A percentile compares a stretch with the other conserved stretches of the same genome.
These are phyloP conservation scores for Tuber brumale DNA, from an alignment of 495 filamentous ascomycete genomes.

Conservation along the genomic window DNA sequence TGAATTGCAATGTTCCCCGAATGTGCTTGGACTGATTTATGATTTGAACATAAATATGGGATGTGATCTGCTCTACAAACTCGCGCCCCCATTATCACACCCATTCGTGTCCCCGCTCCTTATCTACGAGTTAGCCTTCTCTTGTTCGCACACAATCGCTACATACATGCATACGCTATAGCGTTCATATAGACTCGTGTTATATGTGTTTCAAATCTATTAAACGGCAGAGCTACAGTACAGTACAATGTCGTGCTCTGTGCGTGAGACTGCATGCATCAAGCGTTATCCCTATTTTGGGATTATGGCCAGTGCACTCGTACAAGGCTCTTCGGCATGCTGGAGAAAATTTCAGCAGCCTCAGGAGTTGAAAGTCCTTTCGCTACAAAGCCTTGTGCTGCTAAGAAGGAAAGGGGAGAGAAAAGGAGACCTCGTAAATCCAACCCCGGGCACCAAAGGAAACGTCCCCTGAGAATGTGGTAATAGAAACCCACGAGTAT, in stretches of 20 bases:
- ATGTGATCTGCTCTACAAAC: background rate
- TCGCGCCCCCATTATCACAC: background rate
- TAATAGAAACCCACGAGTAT: background rate
- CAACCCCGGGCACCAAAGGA: background rate
- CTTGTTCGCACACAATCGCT: background rate
- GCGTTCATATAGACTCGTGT: background rate
- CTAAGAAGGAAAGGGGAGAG: background rate
- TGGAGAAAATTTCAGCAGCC: background rate
- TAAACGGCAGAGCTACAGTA: background rate
- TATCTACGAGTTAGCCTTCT: background rate
- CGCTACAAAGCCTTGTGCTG: background rate
- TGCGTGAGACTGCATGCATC: background rate
- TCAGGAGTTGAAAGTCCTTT: background rate
- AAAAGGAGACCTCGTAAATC: background rate
- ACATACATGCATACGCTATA: background rate
- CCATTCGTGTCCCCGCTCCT: background rate
- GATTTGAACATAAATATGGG: background rate
- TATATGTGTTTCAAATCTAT: background rate
- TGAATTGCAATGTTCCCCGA: background rate
- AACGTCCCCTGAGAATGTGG: background rate
- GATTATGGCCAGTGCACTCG: background rate
- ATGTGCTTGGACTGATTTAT: background rate
- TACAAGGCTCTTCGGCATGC: background rate
- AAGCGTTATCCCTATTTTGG: background rate
- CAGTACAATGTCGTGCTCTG: background rate